A percentile compares a stretch with the other conserved stretches of the same genome.
Evolutionary conservation across 306 rosid genomes (phyloP).

Genomic region (Cajanus cajan): DNA sequence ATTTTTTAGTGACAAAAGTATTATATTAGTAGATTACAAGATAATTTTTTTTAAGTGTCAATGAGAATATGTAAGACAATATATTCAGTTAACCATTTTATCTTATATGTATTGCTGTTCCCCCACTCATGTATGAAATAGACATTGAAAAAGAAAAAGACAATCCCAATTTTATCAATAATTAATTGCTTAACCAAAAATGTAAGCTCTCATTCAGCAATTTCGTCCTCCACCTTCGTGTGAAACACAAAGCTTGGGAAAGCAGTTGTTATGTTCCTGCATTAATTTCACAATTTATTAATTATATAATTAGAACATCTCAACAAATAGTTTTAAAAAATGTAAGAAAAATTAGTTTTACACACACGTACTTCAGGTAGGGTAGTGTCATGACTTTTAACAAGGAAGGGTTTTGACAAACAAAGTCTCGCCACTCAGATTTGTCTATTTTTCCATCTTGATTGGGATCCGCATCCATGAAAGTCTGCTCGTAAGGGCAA

Average conservation of each 20-base stretch:
- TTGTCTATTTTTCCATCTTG: constrained; percentile 90
- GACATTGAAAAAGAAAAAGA: too few species aligned
- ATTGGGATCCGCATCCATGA: constrained; percentile 78
- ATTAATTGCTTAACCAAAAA: constrained; percentile 19
- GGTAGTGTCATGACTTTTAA: constrained; percentile 91
- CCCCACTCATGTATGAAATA: too few species aligned
- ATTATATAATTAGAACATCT: not conserved
- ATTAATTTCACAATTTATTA: constrained; percentile 22
- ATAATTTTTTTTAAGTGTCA: too few species aligned
- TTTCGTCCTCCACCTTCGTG: constrained; percentile 84
- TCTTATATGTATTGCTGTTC: too few species aligned
- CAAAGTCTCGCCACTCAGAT: constrained; percentile 71
- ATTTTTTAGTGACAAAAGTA: too few species aligned
- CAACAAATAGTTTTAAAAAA: not conserved
- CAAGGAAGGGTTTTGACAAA: constrained; percentile 69
- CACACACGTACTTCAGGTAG: constrained; percentile 57
- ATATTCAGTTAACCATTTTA: too few species aligned
- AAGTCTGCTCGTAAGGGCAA: constrained; percentile 57
- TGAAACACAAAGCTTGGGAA: constrained; percentile 93
- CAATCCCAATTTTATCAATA: too few species aligned
- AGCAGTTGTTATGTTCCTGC: constrained; percentile 88
- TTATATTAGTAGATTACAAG: too few species aligned
- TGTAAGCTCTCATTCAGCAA: constrained; percentile 43
- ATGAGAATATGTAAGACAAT: too few species aligned
- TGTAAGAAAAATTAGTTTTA: not conserved